These are phyloP conservation scores for Candida tibetensis DNA, from an alignment of 805 yeast species.

Conservation along the genomic window DNA sequence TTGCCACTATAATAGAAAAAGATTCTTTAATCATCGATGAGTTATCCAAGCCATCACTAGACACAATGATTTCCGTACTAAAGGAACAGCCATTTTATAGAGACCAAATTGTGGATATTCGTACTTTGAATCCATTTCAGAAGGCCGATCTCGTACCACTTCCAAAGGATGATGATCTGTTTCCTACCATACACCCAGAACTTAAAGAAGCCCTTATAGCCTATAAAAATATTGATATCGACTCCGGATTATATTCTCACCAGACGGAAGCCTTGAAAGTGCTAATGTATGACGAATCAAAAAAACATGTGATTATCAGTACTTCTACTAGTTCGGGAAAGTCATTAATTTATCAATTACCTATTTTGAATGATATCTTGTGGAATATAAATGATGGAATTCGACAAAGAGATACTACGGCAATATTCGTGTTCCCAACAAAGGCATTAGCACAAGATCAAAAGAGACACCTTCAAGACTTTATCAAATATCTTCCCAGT, in stretches of 20 bases:
- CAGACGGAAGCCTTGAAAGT: slow-evolving; percentile 76
- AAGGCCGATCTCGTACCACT: slow-evolving; percentile 45
- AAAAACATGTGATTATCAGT: slow-evolving; percentile 74
- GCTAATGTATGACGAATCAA: slow-evolving; percentile 37
- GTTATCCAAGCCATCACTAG: slow-evolving; percentile 35
- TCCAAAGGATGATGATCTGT: slow-evolving; percentile 32
- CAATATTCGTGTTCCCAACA: slow-evolving; percentile 91
- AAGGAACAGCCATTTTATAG: slow-evolving; percentile 50
- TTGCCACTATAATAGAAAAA: slow-evolving; percentile 30
- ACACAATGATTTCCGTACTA: slow-evolving; percentile 49
- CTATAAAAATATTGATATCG: slow-evolving; percentile 42
- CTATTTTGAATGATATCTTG: slow-evolving; percentile 55
- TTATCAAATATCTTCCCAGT: slow-evolving; percentile 48
- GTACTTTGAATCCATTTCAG: slow-evolving; percentile 45
- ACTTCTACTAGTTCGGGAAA: slow-evolving; percentile 97
- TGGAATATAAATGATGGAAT: slow-evolving; percentile 35
- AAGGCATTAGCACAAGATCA: slow-evolving; percentile 98
- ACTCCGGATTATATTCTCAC: slow-evolving; percentile 63
- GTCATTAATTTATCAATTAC: slow-evolving; percentile 86
- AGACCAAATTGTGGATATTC: slow-evolving; percentile 58
- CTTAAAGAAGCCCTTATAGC: slow-evolving; percentile 47
- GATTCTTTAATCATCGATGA: slow-evolving; percentile 3
- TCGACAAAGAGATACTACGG: slow-evolving; percentile 46
- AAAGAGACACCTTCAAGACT: slow-evolving; percentile 66
- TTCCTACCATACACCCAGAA: slow-evolving; percentile 43